These are phyloP conservation scores for Neofusicoccum umdonicola DNA, from an alignment of 2,329 filamentous ascomycete genomes.

Conservation along the genomic window DNA sequence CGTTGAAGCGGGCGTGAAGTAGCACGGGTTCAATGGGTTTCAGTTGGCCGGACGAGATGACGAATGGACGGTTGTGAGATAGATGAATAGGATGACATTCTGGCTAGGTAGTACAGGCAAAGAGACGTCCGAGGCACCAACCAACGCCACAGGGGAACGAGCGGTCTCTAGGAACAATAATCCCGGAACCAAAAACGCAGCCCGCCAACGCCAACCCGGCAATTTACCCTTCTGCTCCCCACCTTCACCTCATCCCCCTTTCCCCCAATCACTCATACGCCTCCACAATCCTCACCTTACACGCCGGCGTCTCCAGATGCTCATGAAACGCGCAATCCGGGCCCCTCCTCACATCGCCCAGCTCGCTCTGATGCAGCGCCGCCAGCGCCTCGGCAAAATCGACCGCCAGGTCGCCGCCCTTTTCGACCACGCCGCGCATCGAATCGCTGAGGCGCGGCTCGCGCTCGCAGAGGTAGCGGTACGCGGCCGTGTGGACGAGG, in stretches of 20 bases:
- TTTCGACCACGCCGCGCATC: slow-evolving; percentile 25
- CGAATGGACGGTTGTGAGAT: too few relatives aligned
- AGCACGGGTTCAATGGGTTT: not conserved
- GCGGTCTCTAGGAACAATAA: too few relatives aligned
- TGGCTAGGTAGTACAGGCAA: too few relatives aligned
- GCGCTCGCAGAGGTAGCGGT: slow-evolving; percentile 26
- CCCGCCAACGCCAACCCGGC: too few relatives aligned
- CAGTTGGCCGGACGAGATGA: too few relatives aligned
- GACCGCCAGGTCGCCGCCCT: slow-evolving; percentile 25
- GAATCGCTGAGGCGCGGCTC: slow-evolving; percentile 23
- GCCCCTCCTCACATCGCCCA: slow-evolving; percentile 30
- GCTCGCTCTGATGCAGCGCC: slow-evolving; percentile 25
- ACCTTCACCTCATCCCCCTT: not conserved
- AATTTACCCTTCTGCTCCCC: not conserved
- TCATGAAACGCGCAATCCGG: slow-evolving; percentile 29
- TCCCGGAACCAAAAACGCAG: too few relatives aligned
- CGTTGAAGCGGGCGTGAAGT: slow-evolving; percentile 14
- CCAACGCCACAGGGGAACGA: too few relatives aligned
- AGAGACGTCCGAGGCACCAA: too few relatives aligned
- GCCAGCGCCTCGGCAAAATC: slow-evolving; percentile 31
- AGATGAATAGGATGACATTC: too few relatives aligned
- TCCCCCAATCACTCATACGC: slow-evolving; percentile 10
- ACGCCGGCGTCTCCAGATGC: slow-evolving; percentile 23
- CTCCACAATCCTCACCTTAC: not conserved
- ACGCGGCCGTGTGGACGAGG: slow-evolving; percentile 32